Percentiles rank a stretch among this genome's conserved stretches.
Conservation (phyloP, 495 filamentous ascomycete species). For the Annulohypoxylon stygium region DNA sequence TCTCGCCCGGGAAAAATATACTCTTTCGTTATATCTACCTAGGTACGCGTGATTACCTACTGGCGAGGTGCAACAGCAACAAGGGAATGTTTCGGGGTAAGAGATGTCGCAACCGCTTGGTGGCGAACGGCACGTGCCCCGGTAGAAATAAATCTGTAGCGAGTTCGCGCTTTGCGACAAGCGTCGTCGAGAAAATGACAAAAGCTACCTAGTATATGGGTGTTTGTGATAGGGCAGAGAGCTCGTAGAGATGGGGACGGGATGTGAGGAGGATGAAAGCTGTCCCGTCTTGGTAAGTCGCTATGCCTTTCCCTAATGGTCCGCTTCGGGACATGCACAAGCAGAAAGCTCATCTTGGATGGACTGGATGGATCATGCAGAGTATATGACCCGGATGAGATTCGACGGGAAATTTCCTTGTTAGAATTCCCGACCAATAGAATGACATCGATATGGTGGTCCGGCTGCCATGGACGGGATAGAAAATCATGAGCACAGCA, state of each 20-base stretch:
- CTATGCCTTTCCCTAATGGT: conserved; percentile 42
- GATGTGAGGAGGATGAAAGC: conserved; percentile 23
- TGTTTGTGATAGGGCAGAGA: background rate
- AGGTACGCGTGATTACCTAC: conserved; percentile 11
- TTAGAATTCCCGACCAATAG: conserved; percentile 48
- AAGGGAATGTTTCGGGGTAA: conserved; percentile 40
- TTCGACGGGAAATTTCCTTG: conserved; percentile 45
- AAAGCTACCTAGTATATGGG: background rate
- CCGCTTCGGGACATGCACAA: conserved; percentile 32
- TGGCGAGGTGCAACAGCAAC: background rate
- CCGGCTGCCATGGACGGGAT: conserved; percentile 37
- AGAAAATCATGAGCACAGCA: conserved; percentile 14
- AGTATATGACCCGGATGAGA: conserved; percentile 48
- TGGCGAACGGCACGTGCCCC: conserved; percentile 43
- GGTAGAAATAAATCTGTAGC: conserved; percentile 37
- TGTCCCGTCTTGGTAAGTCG: conserved; percentile 44
- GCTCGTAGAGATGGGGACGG: background rate
- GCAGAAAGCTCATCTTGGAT: conserved; percentile 44
- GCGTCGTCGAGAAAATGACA: conserved; percentile 26
- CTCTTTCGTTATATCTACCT: background rate
- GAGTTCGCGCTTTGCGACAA: conserved; percentile 28
- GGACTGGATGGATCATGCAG: conserved; percentile 47
- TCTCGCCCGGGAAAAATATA: conserved; percentile 29
- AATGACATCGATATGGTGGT: conserved; percentile 29
- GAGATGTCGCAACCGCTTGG: conserved; percentile 16